Conservation (phyloP, 1,139 yeast genomes). For the Debaryomyces singareniensis region DNA sequence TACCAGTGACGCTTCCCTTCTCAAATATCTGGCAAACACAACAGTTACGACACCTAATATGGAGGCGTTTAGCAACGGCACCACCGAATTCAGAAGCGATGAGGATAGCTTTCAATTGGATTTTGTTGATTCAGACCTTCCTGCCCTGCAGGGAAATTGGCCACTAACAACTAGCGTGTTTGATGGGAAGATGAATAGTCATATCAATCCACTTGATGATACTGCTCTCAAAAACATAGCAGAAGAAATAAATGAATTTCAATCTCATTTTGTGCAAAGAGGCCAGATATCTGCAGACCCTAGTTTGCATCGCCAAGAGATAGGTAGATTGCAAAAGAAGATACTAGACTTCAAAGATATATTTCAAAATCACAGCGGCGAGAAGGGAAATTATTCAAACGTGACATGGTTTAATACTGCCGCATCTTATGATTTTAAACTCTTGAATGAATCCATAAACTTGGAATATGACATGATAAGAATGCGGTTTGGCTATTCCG, state of each 20-base stretch:
- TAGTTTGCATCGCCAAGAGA: constrained; percentile 5
- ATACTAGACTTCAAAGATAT: constrained; percentile 30
- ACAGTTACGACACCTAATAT: too few relatives aligned
- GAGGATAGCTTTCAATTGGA: too few relatives aligned
- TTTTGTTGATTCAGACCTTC: background rate
- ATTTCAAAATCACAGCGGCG: constrained; percentile 2
- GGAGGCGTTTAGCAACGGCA: too few relatives aligned
- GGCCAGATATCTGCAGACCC: constrained; percentile 4
- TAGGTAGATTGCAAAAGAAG: constrained; percentile 30
- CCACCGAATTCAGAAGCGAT: too few relatives aligned
- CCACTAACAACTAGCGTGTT: background rate
- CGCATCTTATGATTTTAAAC: constrained; percentile 19
- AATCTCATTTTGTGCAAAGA: constrained; percentile 23
- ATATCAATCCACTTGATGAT: background rate
- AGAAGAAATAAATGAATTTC: constrained; percentile 7
- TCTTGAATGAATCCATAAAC: constrained; percentile 32
- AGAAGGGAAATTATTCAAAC: background rate
- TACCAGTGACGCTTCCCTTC: too few relatives aligned
- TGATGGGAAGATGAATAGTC: background rate
- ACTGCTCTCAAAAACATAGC: background rate
- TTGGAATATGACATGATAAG: constrained; percentile 36
- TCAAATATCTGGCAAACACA: too few relatives aligned
- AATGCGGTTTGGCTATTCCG: constrained; percentile 24
- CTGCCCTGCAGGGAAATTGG: background rate
- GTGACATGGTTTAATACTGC: constrained; percentile 3